Percentiles rank a stretch among this genome's conserved stretches.
These are phyloP conservation scores for Phoma sp. DNA, from an alignment of 2,329 filamentous ascomycete genomes.

Conservation along the genomic window DNA sequence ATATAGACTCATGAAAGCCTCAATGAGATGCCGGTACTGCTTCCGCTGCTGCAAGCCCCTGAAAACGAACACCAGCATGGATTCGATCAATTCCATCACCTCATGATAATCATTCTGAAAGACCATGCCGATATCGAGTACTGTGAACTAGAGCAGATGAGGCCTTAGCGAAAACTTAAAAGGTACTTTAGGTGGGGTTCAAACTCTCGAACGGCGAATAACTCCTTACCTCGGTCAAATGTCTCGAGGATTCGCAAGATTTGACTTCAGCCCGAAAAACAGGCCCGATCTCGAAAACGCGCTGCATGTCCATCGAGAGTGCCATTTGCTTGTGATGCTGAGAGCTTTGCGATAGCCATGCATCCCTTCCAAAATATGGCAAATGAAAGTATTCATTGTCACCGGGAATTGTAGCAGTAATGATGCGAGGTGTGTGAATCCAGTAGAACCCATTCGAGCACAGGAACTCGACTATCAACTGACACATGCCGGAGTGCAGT, in stretches of 20 bases:
- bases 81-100: background rate
- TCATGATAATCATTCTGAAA: background rate
- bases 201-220: no score
- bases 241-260: background rate
- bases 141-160: background rate
- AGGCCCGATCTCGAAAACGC: background rate
- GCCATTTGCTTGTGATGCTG: constrained; percentile 3
- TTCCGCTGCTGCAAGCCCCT: no score
- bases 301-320: constrained; percentile 1
- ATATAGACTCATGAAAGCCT: background rate
- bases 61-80: no score
- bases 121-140: background rate
- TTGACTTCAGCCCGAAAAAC: background rate
- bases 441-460: background rate
- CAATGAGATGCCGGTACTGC: no score
- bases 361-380: background rate
- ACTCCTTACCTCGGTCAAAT: constrained; percentile 5
- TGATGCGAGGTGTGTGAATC: background rate
- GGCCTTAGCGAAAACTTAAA: no score
- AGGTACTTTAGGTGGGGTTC: no score
- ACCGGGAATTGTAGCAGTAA: background rate
- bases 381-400: background rate
- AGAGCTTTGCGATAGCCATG: background rate
- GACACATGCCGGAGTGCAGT: constrained; percentile 1
- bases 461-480: constrained; percentile 1